These are phyloP conservation scores for Penicillium sp. DNA, from an alignment of 2,329 filamentous ascomycete species.

Conservation along the genomic window DNA sequence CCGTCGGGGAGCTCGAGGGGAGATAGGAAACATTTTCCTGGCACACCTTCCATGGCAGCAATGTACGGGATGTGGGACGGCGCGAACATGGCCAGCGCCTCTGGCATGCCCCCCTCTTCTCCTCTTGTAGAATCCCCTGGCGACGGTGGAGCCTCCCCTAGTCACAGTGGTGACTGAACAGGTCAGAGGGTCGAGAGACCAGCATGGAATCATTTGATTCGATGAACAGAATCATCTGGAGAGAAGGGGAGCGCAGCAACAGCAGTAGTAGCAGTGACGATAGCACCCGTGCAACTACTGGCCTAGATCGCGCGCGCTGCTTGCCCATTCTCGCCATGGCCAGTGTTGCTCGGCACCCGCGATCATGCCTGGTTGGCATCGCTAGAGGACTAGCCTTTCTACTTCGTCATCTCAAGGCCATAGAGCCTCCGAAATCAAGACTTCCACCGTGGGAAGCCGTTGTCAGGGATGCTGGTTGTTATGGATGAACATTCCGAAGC, in stretches of 20 bases:
- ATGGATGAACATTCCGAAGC: conserved; percentile 29
- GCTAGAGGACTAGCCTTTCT: background rate
- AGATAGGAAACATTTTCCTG: conserved; percentile 10
- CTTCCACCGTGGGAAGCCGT: background rate
- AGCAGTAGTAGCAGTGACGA: background rate
- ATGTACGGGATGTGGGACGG: conserved; percentile 12
- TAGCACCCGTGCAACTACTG: background rate
- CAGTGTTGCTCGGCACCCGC: background rate
- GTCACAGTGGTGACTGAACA: background rate
- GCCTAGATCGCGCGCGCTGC: background rate
- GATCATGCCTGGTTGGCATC: background rate
- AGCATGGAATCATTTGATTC: background rate
- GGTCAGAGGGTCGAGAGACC: background rate
- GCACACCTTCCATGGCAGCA: conserved; percentile 13
- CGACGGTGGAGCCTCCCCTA: background rate
- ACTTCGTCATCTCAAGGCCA: background rate
- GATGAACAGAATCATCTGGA: background rate
- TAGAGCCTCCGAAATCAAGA: background rate
- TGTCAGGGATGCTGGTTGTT: conserved; percentile 23
- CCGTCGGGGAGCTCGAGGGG: conserved; percentile 10
- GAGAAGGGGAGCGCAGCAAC: background rate
- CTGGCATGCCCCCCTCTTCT: background rate
- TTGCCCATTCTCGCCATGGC: conserved; percentile 4
- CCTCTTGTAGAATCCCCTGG: background rate
- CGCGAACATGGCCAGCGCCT: conserved; percentile 5